Base-by-base conservation (phyloP, 495 filamentous ascomycete genomes). In the Chaetomidium leptoderma region DNA sequence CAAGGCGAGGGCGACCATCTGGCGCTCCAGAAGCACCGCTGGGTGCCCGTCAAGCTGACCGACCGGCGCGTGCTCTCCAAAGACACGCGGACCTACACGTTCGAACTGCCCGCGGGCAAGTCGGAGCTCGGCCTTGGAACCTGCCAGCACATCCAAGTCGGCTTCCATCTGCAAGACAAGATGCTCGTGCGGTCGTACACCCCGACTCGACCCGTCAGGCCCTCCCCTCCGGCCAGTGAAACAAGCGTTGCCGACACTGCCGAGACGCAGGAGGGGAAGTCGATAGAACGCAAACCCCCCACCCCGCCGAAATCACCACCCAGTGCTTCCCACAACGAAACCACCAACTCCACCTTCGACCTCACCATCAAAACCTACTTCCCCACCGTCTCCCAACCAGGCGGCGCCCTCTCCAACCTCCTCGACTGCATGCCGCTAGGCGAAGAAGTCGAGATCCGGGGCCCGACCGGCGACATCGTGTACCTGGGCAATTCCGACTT, bases 381-480 rank as follows among this genome's bases (percentile, higher is more conserved):
- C 43, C 57, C 57, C 0, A 47, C 42, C 17, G 4, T 11, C 8
- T 16, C n/a, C n/a, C 57, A 60, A 13, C 57, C 57, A 11, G 57
- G 57, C 30, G 57, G 57, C 21, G 50, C 57, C 40, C 7, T 59
- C 17, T 55, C 52, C 39, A 62, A 70, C 32, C 79, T 82, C 47
- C 72, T 83, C 13, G 66, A 68, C 24, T 63, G 69, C 26, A 67
- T 83, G 26, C 33, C 70, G 2, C 51, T 77, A 11, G 74, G 75
- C 42, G 73, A 76, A 30, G 57, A 70, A 35, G 74, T 80, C 24
- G 65, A 74, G 23, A 73, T 80, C 51, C 74, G 77, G 24, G 78
- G 78, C 0, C 78, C 78, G 17, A 79, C 78, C 48, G 77, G 77
- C 33, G 70, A 80, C 49, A 47, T 53, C 24, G 23, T 40, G 36